These are phyloP conservation scores for Terfezia boudieri DNA, from an alignment of 495 filamentous ascomycete species.

Conservation along the genomic window DNA sequence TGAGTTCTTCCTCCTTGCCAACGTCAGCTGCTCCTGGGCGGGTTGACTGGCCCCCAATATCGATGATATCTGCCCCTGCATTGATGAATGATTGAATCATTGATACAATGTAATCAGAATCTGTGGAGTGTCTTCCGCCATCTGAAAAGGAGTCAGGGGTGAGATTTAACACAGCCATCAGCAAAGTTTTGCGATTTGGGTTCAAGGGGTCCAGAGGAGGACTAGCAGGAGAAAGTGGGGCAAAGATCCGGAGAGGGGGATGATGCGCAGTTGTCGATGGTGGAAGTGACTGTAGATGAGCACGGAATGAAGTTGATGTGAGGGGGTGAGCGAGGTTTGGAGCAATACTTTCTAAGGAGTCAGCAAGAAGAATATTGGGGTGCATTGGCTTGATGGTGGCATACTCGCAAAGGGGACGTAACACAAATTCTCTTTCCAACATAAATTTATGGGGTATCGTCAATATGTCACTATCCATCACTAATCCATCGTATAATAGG, in stretches of 20 bases:
- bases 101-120: slow-evolving; percentile 19
- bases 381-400: slow-evolving; percentile 5
- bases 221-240: slow-evolving; percentile 37
- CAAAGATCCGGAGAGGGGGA: slow-evolving; percentile 40
- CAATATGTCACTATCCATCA: slow-evolving; percentile 43
- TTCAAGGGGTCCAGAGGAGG: slow-evolving; percentile 40
- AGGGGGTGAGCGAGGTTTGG: slow-evolving; percentile 13
- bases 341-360: slow-evolving; percentile 7
- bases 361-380: not conserved
- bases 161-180: slow-evolving; percentile 91
- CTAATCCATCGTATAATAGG: slow-evolving; percentile 55
- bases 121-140: slow-evolving; percentile 39
- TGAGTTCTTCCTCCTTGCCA: slow-evolving; percentile 45
- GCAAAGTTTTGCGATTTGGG: slow-evolving; percentile 40
- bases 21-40: slow-evolving; percentile 49
- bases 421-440: slow-evolving; percentile 79
- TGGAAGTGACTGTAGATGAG: slow-evolving; percentile 44
- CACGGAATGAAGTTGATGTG: slow-evolving; percentile 20
- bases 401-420: slow-evolving; percentile 73
- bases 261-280: slow-evolving; percentile 23
- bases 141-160: slow-evolving; percentile 97
- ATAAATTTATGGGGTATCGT: slow-evolving; percentile 70
- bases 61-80: slow-evolving; percentile 59
- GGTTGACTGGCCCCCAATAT: slow-evolving; percentile 83
- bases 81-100: slow-evolving; percentile 37